phyloP scores from a whole-genome alignment of 2,329 filamentous ascomycete species.

The Stenocarpella maydis region DNA sequence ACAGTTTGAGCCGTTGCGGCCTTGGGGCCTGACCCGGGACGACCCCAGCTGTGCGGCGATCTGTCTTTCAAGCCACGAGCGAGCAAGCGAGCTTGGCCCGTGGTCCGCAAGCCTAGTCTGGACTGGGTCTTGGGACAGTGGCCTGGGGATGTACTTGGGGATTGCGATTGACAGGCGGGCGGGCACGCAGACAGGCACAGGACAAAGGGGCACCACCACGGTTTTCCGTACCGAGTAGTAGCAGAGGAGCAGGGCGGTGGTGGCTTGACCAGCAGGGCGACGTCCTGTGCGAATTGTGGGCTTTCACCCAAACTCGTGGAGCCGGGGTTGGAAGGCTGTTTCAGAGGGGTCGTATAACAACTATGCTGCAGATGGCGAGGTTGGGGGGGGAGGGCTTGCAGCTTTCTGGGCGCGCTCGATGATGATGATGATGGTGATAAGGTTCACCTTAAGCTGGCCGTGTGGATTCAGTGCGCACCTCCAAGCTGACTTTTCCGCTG shows the following conservation, averaged over 20 bases:
- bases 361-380: constrained; percentile 42
- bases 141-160: neutral
- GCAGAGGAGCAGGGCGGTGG: constrained; percentile 9
- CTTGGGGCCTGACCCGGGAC: constrained; percentile 27
- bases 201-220: constrained; percentile 2
- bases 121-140: neutral
- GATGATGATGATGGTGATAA: constrained; percentile 22
- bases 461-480: constrained; percentile 23
- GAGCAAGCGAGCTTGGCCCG: constrained; percentile 19
- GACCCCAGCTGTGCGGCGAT: constrained; percentile 18
- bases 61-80: constrained; percentile 28
- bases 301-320: constrained; percentile 38
- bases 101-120: constrained; percentile 16
- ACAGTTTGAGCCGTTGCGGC: constrained; percentile 23
- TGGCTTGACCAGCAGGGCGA: constrained; percentile 23
- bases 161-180: constrained; percentile 4
- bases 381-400: constrained; percentile 36
- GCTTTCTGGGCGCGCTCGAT: constrained; percentile 37
- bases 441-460: constrained; percentile 28
- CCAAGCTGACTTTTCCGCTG: constrained; percentile 25
- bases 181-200: neutral
- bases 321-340: constrained; percentile 41
- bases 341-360: constrained; percentile 47
- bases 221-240: neutral
- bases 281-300: constrained; percentile 32